Percentiles rank a stretch among this genome's conserved stretches.
Evolutionary conservation across 2,329 filamentous ascomycete species (phyloP).

Genomic region (Neopestalotiopsis sp.): DNA sequence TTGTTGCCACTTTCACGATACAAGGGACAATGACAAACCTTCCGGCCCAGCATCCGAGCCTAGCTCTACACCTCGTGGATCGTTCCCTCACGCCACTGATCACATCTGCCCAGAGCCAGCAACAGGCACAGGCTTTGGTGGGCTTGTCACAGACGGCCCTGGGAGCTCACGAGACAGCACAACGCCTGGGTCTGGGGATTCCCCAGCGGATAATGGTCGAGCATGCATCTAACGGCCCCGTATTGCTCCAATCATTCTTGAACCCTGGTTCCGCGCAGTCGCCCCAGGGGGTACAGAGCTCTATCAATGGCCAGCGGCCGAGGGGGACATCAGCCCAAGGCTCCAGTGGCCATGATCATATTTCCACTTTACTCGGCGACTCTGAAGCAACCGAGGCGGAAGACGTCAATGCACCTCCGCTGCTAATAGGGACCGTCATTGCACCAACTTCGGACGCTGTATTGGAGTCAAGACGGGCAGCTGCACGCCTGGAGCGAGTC

Average conservation of each 20-base stretch:
- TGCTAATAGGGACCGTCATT: constrained; percentile 60
- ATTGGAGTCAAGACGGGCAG: constrained; percentile 57
- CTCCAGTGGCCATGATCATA: neutral
- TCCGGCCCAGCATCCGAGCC: constrained; percentile 54
- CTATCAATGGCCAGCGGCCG: neutral
- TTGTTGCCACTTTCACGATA: neutral
- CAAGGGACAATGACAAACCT: constrained; percentile 43
- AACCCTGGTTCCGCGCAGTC: constrained; percentile 19
- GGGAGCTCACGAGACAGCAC: constrained; percentile 56
- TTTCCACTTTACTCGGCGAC: neutral
- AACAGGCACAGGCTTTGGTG: constrained; percentile 55
- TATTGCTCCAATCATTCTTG: constrained; percentile 37
- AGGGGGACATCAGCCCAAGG: neutral
- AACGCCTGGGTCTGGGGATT: constrained; percentile 56
- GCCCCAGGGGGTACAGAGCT: constrained; percentile 1
- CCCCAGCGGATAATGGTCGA: constrained; percentile 65
- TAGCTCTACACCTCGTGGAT: constrained; percentile 63
- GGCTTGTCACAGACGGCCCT: constrained; percentile 58
- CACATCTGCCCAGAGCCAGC: constrained; percentile 51
- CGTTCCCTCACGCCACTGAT: constrained; percentile 61
- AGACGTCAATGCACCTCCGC: constrained; percentile 45
- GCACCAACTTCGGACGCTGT: constrained; percentile 52
- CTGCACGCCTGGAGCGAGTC: constrained; percentile 57
- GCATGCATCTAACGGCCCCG: constrained; percentile 43
- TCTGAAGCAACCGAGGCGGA: constrained; percentile 22